Conservation (phyloP, 805 yeast genomes). For the Saturnispora zaruensis region DNA sequence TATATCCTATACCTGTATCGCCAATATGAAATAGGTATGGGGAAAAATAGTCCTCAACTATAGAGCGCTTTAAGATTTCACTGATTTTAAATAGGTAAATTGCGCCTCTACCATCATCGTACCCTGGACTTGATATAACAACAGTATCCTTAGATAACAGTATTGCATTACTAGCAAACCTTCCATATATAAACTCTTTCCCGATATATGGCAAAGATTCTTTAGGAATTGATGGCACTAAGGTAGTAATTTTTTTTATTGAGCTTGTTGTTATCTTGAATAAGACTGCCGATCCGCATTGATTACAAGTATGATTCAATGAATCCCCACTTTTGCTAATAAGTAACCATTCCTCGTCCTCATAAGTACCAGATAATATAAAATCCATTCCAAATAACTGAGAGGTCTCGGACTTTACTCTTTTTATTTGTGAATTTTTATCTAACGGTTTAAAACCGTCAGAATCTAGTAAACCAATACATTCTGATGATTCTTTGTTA, state of each 20-base stretch:
- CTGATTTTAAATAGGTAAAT: constrained; percentile 34
- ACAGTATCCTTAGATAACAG: constrained; percentile 17
- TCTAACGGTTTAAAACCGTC: background rate
- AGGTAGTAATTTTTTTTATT: constrained; percentile 11
- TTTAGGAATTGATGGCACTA: constrained; percentile 11
- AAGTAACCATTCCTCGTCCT: constrained; percentile 22
- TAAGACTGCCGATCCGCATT: constrained; percentile 36
- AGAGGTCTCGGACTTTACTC: constrained; percentile 18
- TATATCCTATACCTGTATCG: constrained; percentile 25
- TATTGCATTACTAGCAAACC: constrained; percentile 18
- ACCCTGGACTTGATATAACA: constrained; percentile 31
- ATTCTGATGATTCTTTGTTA: constrained; percentile 13
- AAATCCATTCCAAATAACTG: constrained; percentile 24
- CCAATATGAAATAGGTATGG: constrained; percentile 18
- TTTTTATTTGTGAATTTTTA: background rate
- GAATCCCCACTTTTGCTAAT: constrained; percentile 27
- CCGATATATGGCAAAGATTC: background rate
- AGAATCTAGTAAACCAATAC: background rate
- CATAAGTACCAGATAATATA: constrained; percentile 19
- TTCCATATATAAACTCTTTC: constrained; percentile 6
- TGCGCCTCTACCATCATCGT: constrained; percentile 34
- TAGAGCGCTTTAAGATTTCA: constrained; percentile 4
- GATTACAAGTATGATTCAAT: constrained; percentile 18
- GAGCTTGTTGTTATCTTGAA: constrained; percentile 11
- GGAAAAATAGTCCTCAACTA: background rate